Percentiles rank a stretch among this genome's conserved stretches.
phyloP scores from a whole-genome alignment of 1,284 basidiomycete genomes.

The Cutaneotrichosporon spelunceum region DNA sequence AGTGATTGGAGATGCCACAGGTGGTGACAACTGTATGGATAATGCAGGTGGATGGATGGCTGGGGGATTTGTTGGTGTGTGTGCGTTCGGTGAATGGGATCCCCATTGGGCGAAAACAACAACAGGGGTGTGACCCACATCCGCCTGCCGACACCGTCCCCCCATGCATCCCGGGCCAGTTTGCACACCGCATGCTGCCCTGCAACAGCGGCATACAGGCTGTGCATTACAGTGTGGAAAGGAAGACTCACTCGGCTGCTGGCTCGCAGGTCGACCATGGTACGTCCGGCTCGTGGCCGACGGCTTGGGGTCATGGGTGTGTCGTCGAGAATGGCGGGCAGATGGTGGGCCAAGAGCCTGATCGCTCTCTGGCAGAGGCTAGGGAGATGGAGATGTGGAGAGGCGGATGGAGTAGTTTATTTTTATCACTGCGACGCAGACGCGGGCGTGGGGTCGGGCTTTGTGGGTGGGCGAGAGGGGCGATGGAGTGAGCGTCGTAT shows the following conservation, averaged over 20 bases:
- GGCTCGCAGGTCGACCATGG: slow-evolving; percentile 22
- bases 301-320: not conserved
- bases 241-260: slow-evolving; percentile 18
- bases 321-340: slow-evolving; percentile 1
- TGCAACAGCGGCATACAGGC: not conserved
- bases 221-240: not conserved
- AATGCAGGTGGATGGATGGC: not conserved
- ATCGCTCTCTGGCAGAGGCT: not conserved
- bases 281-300: slow-evolving; percentile 3
- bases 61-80: slow-evolving; percentile 1
- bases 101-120: slow-evolving; percentile 23
- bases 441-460: not conserved
- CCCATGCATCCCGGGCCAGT: not conserved
- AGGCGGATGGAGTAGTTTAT: not conserved
- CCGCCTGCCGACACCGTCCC: not conserved
- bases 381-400: not conserved
- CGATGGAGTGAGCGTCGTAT: not conserved
- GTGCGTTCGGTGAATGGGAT: not conserved
- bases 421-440: not conserved
- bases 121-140: slow-evolving; percentile 7
- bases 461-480: not conserved
- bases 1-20: not conserved
- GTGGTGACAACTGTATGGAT: not conserved
- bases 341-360: not conserved
- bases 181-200: not conserved